Base-by-base conservation (phyloP, 371 early-diverging fungal genomes). In the Mortierella sp. region DNA sequence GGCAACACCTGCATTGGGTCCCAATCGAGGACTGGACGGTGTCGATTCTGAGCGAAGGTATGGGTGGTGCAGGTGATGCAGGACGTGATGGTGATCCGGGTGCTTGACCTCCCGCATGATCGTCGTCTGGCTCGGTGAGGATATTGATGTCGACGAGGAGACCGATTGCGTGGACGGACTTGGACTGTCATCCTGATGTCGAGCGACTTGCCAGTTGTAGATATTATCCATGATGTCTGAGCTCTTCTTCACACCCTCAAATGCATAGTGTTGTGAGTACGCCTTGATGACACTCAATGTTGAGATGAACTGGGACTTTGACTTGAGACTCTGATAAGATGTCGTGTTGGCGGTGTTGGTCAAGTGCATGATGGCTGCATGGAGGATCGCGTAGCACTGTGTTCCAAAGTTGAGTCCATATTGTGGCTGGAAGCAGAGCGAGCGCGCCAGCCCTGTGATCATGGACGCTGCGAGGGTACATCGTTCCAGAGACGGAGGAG, bases 191-290 rank as follows among this genome's bases (percentile, higher is more conserved):
- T 74, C 76, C 55, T 74, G 76, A 16, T 74, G 76, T 18, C 76
- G 60, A n/a, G 76, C 76, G 12, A 74, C 76, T 26, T 74, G 76
- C 69, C 69, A 68, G 42, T 74, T 74, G 65, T 74, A 74, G 56
- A 74, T 74, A 43, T 74, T 74, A 26, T 74, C 76, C 76, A 74
- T 74, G 46, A 74, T 62, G 28, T 74, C 76, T 23, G 76, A 68
- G 28, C 69, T 74, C 76, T 74, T 74, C 69, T 74, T 74, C 48
- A 74, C 69, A n/a, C 76, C 64, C 19, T 74, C 76, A 46, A 74
- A 74, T 4, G 76, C 76, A 50, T 74, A 69, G 46, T 74, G 76
- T 47, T 74, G 76, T 1, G 76, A 60, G 26, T 74, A 74, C 8
- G 76, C 76, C 58, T 74, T 74, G 69, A 74, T 74, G 27, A 74